These are phyloP conservation scores for Capronia americana DNA, from an alignment of 2,329 filamentous ascomycete genomes.

Conservation along the genomic window DNA sequence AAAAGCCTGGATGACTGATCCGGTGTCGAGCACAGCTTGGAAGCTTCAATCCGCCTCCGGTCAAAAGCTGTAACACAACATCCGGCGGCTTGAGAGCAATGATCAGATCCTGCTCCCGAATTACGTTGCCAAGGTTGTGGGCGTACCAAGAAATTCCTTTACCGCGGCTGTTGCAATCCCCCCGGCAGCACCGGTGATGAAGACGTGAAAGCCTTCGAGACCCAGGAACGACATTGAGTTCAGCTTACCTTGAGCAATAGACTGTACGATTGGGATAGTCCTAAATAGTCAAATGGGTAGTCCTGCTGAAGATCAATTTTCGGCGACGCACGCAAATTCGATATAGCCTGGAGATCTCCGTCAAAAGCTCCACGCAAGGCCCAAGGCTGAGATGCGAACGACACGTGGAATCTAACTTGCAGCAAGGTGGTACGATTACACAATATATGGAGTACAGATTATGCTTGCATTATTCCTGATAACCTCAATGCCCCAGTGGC, in stretches of 20 bases:
- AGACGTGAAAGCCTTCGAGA: constrained; percentile 59
- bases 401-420: neutral
- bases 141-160: constrained; percentile 59
- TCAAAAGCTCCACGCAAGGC: neutral
- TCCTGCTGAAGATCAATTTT: neutral
- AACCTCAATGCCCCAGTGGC: too few species aligned
- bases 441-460: too few species aligned
- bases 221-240: constrained; percentile 53
- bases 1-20: constrained; percentile 48
- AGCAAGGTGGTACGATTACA: too few species aligned
- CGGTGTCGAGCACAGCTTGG: constrained; percentile 40
- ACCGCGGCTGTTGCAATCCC: constrained; percentile 60
- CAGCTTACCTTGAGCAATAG: neutral
- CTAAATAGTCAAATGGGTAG: neutral
- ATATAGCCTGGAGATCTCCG: neutral
- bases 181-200: constrained; percentile 61
- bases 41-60: constrained; percentile 46
- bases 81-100: constrained; percentile 52
- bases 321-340: neutral
- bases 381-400: neutral
- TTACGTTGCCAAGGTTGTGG: neutral
- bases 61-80: constrained; percentile 63
- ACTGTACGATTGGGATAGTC: neutral
- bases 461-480: too few species aligned
- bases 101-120: constrained; percentile 5